Conservation (phyloP, 139 green algal genomes). For the Chlamydomonas incerta region DNA sequence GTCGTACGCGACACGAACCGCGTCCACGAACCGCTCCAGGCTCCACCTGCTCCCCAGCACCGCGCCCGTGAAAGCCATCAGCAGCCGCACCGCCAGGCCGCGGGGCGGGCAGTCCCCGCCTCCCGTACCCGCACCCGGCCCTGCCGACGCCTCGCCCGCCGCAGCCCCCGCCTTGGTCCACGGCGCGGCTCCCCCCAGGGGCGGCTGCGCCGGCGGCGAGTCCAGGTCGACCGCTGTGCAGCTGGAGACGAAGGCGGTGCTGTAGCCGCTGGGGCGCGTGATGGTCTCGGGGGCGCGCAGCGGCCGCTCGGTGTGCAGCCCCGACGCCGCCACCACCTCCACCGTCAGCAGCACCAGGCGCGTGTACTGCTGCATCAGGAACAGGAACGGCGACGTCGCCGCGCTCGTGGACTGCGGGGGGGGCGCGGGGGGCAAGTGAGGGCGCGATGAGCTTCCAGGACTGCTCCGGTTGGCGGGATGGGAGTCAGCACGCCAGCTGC, state of each 20-base stretch:
- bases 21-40: conserved; percentile 64
- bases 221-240: neutral
- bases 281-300: conserved; percentile 36
- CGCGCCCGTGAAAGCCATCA: conserved; percentile 77
- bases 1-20: conserved; percentile 32
- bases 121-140: neutral
- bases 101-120: conserved; percentile 19
- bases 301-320: conserved; percentile 42
- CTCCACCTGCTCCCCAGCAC: conserved; percentile 56
- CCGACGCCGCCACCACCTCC: conserved; percentile 60
- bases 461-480: too few species aligned
- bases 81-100: conserved; percentile 62
- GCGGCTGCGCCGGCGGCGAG: too few species aligned
- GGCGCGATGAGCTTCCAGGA: too few species aligned
- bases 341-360: conserved; percentile 73
- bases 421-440: neutral
- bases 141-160: neutral
- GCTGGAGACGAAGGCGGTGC: conserved; percentile 15
- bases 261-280: conserved; percentile 41
- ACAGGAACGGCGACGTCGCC: conserved; percentile 25
- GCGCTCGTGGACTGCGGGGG: conserved; percentile 9
- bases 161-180: neutral
- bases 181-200: neutral
- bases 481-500: too few species aligned
- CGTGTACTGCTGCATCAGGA: conserved; percentile 81